phyloP scores from a whole-genome alignment of 148 eudicot species.

The Polygonum maritimum region DNA sequence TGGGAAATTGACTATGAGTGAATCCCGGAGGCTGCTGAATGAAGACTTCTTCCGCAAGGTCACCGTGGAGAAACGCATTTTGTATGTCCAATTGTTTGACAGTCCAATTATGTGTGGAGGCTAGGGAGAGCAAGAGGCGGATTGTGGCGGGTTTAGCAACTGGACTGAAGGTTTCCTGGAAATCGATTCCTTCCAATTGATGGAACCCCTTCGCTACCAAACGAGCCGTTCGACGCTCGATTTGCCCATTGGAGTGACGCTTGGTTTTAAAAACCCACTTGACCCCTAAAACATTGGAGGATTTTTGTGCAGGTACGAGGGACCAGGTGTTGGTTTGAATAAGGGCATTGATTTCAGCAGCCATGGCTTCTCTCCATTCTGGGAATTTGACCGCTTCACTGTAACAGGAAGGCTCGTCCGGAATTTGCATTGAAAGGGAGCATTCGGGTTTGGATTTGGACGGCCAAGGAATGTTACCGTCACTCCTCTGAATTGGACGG shows the following conservation, averaged over 20 bases:
- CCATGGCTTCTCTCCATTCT: background rate
- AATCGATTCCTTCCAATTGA: background rate
- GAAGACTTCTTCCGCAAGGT: background rate
- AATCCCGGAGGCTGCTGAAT: background rate
- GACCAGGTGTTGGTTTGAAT: background rate
- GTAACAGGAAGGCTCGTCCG: background rate
- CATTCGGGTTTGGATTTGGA: background rate
- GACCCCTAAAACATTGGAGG: background rate
- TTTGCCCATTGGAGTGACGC: background rate
- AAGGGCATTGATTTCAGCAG: background rate
- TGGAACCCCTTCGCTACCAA: background rate
- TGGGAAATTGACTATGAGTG: background rate
- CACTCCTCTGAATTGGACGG: background rate
- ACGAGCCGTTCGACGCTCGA: background rate
- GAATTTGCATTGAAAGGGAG: background rate
- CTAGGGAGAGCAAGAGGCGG: background rate
- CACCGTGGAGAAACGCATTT: background rate
- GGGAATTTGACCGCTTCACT: background rate
- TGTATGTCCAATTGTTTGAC: background rate
- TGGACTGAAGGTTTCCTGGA: background rate
- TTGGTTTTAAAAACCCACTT: background rate
- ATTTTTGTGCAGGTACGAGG: background rate
- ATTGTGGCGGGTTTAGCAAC: background rate
- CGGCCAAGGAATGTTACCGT: background rate
- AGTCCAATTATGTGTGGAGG: background rate